Base-by-base conservation (phyloP, 306 rosid genomes). In the Quercus mongolica region DNA sequence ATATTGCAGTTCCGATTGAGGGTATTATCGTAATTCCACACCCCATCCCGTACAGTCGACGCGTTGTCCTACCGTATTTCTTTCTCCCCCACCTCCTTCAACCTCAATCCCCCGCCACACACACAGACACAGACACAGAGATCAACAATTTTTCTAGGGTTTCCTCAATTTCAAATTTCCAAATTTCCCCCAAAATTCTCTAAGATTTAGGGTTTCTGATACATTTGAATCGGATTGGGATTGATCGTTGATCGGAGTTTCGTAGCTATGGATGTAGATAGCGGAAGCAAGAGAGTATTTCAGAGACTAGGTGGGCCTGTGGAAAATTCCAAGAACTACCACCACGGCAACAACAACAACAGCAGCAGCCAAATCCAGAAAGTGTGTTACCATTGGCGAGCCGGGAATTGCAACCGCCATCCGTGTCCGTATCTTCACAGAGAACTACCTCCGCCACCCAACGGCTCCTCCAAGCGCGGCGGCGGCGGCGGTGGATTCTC, bases 341-440 rank as follows among this genome's bases (percentile, higher is more conserved):
- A 41, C 46, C 46, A 41, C 11, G 9, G 9, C 46, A 38, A 7
- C 46, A 38, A 89, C 65, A 1, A 79, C 3, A 93, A 71, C 86
- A 68, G 69, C 3, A 90, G 68, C 86, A 59, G 74, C 62, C 96
- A 89, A 83, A 91, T 83, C 67, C 96, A 87, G 83, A 91, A 86
- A 81, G 99, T 96, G 12, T 96, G 99, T 83, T 93, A 4, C 83
- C 90, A 91, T 78, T 96, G 99, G 99, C 90, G 88, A 74, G 98
- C 98, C 3, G 99, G 99, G n/a, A 89, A 89, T 80, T 96, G 99
- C 86, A 90, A 56, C 28, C 95, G 98, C 41, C 78, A 79, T 57
- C 98, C 98, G 0, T 96, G 99, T 59, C 89, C 83, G 1, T 96
- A 44, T 35, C 89, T 89, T 33, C 99, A 96, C 81, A 56, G 94